phyloP scores from a whole-genome alignment of 202 grass and related monocot genomes.

The Eragrostis tef region DNA sequence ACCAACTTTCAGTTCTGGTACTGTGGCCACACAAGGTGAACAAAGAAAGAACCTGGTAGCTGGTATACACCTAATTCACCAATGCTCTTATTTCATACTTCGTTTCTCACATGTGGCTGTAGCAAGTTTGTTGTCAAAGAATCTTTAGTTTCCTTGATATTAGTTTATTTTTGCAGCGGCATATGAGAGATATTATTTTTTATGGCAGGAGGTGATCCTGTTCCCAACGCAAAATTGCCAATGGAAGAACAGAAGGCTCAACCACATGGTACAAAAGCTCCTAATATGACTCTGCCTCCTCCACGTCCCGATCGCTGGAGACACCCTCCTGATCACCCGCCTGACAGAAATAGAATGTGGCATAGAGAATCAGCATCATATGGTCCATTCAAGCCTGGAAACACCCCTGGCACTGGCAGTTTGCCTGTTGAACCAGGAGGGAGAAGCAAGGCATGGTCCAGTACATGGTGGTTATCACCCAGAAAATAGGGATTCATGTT shows the following conservation, averaged over 20 bases:
- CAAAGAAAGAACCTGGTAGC: slow-evolving; percentile 39
- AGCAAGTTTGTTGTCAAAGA: neutral
- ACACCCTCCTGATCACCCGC: slow-evolving; percentile 54
- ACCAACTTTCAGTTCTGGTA: slow-evolving; percentile 54
- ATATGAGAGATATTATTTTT: slow-evolving; percentile 29
- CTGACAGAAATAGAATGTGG: slow-evolving; percentile 53
- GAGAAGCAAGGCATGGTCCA: slow-evolving; percentile 33
- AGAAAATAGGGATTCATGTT: slow-evolving; percentile 42
- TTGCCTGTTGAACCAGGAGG: slow-evolving; percentile 49
- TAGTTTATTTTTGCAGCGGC: neutral
- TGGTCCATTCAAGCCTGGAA: slow-evolving; percentile 48
- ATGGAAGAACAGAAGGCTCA: slow-evolving; percentile 44
- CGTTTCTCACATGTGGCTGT: neutral
- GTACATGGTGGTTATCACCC: slow-evolving; percentile 38
- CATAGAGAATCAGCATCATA: slow-evolving; percentile 45
- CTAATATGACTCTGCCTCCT: slow-evolving; percentile 38
- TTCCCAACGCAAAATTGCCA: slow-evolving; percentile 49
- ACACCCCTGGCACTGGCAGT: slow-evolving; percentile 28
- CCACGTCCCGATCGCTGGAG: slow-evolving; percentile 52
- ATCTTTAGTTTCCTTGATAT: slow-evolving; percentile 29
- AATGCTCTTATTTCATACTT: slow-evolving; percentile 10
- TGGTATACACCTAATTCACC: slow-evolving; percentile 48
- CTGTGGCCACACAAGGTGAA: slow-evolving; percentile 47
- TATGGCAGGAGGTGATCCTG: slow-evolving; percentile 40
- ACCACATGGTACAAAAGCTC: slow-evolving; percentile 31